phyloP scores from a whole-genome alignment of 257 asterid genomes.

The Lycium ferocissimum region DNA sequence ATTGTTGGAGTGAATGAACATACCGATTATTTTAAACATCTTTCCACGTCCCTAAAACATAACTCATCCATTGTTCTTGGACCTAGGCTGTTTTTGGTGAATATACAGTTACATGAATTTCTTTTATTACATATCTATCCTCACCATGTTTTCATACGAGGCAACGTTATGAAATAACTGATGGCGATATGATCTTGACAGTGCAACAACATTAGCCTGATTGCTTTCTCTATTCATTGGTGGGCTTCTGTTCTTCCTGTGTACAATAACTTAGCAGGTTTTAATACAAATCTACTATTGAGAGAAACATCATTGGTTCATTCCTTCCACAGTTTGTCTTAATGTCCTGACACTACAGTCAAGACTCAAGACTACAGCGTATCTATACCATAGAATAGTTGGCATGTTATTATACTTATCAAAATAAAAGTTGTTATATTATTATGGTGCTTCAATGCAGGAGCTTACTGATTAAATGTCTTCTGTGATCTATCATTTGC shows the following conservation, averaged over 20 bases:
- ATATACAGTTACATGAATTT: not conserved
- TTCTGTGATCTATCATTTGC: not conserved
- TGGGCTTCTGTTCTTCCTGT: slow-evolving; percentile 20
- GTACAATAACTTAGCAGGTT: slow-evolving; percentile 1
- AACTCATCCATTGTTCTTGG: not conserved
- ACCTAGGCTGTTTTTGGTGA: not conserved
- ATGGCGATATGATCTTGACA: not conserved
- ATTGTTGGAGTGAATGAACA: not conserved
- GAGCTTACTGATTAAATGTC: not conserved
- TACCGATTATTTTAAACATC: not conserved
- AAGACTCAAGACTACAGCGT: not conserved
- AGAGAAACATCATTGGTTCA: slow-evolving; percentile 13
- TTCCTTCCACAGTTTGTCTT: not conserved
- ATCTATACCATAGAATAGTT: not conserved
- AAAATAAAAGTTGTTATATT: not conserved
- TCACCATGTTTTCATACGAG: not conserved
- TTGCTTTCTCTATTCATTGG: slow-evolving; percentile 17
- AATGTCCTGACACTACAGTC: not conserved
- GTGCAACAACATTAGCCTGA: slow-evolving; percentile 10
- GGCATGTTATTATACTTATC: not conserved
- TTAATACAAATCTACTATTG: slow-evolving; percentile 19
- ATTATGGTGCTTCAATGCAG: not conserved
- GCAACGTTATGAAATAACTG: slow-evolving; percentile 1
- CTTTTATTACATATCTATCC: not conserved
- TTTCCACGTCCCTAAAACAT: slow-evolving; percentile 14